These are phyloP conservation scores for Knufia petricola DNA, from an alignment of 2,329 filamentous ascomycete genomes.

Conservation along the genomic window DNA sequence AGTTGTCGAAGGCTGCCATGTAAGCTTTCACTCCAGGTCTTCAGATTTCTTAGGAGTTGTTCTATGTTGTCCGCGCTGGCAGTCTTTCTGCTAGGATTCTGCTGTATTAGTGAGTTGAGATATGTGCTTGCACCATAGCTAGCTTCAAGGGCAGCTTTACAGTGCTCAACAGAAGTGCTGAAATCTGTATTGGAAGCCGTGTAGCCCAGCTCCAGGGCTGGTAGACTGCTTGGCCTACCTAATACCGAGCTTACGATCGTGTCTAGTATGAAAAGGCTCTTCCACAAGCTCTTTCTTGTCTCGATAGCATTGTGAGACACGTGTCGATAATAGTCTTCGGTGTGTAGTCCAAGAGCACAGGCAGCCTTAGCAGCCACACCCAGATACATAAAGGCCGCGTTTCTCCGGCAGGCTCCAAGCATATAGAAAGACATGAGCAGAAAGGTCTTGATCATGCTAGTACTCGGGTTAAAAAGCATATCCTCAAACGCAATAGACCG, in stretches of 20 bases:
- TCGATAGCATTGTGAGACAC: constrained; percentile 6
- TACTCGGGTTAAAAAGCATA: constrained; percentile 45
- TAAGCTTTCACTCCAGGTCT: constrained; percentile 38
- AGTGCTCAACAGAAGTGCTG: constrained; percentile 19
- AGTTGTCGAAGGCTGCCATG: constrained; percentile 26
- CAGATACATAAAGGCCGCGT: constrained; percentile 55
- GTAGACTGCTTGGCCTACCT: constrained; percentile 34
- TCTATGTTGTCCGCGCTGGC: constrained; percentile 31
- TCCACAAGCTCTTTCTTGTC: constrained; percentile 35
- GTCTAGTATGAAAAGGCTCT: constrained; percentile 41
- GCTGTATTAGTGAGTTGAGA: constrained; percentile 37
- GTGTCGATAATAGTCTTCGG: constrained; percentile 25
- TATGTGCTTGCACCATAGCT: constrained; percentile 30
- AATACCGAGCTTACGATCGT: constrained; percentile 41
- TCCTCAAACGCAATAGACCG: constrained; percentile 41
- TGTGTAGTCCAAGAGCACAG: constrained; percentile 48
- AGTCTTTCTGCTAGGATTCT: constrained; percentile 33
- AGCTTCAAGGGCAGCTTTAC: constrained; percentile 23
- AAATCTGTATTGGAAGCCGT: constrained; percentile 18
- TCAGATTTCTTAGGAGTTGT: constrained; percentile 34
- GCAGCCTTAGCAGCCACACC: constrained; percentile 51
- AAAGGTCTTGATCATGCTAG: constrained; percentile 45
- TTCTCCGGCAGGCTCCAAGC: constrained; percentile 49
- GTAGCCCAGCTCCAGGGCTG: constrained; percentile 25
- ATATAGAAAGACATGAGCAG: constrained; percentile 52